Evolutionary conservation across 2,329 filamentous ascomycete genomes (phyloP).

Genomic region (Diaporthe longicolla): DNA sequence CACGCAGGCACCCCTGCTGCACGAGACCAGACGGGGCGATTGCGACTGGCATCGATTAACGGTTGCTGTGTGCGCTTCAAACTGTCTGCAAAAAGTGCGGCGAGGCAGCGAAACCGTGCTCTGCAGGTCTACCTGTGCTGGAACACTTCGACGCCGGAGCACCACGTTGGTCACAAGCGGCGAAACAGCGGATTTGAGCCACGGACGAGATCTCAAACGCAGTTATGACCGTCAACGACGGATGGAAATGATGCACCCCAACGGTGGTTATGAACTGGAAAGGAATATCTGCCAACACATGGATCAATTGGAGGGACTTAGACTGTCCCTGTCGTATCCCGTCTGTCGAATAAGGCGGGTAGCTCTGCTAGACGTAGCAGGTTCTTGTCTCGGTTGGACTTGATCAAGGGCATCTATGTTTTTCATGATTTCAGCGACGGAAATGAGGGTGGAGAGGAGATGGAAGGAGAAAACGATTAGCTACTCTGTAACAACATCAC

Average conservation of each 20-base stretch:
- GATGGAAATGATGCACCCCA: conserved; percentile 29
- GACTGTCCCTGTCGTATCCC: background rate
- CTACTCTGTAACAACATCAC: conserved; percentile 18
- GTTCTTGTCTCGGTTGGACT: conserved; percentile 32
- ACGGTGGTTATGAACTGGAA: background rate
- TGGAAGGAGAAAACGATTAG: conserved; percentile 17
- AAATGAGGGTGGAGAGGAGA: conserved; percentile 11
- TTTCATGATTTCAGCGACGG: conserved; percentile 30
- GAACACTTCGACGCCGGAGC: background rate
- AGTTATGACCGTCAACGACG: conserved; percentile 23
- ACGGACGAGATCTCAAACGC: conserved; percentile 20
- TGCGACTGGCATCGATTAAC: conserved; percentile 34
- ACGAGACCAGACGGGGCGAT: conserved; percentile 8
- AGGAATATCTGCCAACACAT: background rate
- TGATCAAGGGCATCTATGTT: conserved; percentile 11
- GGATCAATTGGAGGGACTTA: background rate
- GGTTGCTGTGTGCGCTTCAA: conserved; percentile 26
- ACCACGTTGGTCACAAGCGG: conserved; percentile 14
- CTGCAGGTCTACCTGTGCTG: background rate
- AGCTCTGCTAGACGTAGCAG: background rate
- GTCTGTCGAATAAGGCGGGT: background rate
- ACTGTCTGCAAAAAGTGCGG: conserved; percentile 8
- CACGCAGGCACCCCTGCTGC: conserved; percentile 8
- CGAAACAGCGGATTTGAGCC: conserved; percentile 7
- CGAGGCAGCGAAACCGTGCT: background rate